Conservation (phyloP, 2,329 filamentous ascomycete genomes). For the Hypoxylon sp. region DNA sequence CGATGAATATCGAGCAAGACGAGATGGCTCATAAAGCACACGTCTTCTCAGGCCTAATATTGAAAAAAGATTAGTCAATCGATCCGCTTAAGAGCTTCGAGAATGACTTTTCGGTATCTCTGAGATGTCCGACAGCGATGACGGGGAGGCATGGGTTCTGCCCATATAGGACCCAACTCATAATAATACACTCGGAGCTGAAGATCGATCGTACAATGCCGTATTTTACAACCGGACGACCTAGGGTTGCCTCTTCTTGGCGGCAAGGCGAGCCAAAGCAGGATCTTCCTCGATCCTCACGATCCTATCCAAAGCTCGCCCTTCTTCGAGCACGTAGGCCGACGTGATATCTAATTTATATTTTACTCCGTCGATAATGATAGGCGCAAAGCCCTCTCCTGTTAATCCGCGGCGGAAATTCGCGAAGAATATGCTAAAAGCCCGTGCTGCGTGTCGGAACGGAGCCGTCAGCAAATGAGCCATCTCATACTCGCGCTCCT, state of each 20-base stretch:
- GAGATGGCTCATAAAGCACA: constrained; percentile 4
- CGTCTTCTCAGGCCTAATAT: constrained; percentile 9
- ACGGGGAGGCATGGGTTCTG: neutral
- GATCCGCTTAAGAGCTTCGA: neutral
- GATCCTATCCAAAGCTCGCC: constrained; percentile 71
- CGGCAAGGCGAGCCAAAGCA: constrained; percentile 26
- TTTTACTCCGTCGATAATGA: constrained; percentile 63
- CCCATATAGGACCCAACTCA: neutral
- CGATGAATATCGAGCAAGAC: neutral
- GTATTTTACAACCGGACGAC: constrained; percentile 7
- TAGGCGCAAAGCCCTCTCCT: constrained; percentile 69
- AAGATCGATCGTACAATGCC: constrained; percentile 1
- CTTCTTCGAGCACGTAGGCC: constrained; percentile 72
- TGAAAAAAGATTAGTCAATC: constrained; percentile 7
- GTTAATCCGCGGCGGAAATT: constrained; percentile 67
- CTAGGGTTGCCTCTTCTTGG: constrained; percentile 10
- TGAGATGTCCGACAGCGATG: neutral
- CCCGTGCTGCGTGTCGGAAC: constrained; percentile 66
- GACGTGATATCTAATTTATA: constrained; percentile 72
- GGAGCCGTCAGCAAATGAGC: constrained; percentile 71
- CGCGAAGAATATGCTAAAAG: constrained; percentile 59
- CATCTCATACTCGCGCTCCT: constrained; percentile 66
- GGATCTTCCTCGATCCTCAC: constrained; percentile 57
- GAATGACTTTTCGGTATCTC: neutral
- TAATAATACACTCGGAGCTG: neutral